A percentile compares a stretch with the other conserved stretches of the same genome.
phyloP scores from a whole-genome alignment of 805 yeast species.

The Suhomyces tanzawaensis region DNA sequence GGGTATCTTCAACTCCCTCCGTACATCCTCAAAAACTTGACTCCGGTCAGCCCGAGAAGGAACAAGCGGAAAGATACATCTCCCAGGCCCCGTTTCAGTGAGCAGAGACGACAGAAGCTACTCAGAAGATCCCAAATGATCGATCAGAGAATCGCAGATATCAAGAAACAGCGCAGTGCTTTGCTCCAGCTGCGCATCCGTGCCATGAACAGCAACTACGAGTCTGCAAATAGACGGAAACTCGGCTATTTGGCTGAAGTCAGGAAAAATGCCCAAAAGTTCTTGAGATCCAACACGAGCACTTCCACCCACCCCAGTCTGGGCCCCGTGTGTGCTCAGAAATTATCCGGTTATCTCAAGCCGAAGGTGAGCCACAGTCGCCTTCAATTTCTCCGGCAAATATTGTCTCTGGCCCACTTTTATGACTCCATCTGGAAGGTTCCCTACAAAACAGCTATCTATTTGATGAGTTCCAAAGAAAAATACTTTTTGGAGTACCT shows the following conservation, averaged over 20 bases:
- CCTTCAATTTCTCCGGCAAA: too few relatives aligned
- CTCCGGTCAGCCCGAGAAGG: constrained; percentile 5
- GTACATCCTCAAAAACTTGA: constrained; percentile 9
- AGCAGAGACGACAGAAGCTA: constrained; percentile 1
- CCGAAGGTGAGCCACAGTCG: too few relatives aligned
- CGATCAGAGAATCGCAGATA: not conserved
- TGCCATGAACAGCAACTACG: constrained; percentile 1
- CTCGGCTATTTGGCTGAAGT: constrained; percentile 4
- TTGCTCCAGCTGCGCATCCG: constrained; percentile 1
- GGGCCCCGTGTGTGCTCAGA: too few relatives aligned
- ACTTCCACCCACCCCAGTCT: too few relatives aligned
- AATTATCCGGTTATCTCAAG: too few relatives aligned
- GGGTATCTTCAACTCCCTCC: constrained; percentile 10
- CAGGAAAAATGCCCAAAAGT: constrained; percentile 2
- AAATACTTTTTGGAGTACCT: not conserved
- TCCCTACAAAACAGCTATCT: not conserved
- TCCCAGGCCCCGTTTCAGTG: not conserved
- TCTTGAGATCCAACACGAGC: too few relatives aligned
- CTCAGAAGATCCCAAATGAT: not conserved
- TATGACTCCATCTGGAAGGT: not conserved
- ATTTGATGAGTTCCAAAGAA: not conserved
- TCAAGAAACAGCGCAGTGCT: constrained; percentile 2
- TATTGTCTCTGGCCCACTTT: too few relatives aligned
- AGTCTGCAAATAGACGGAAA: constrained; percentile 4
- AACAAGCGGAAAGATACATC: not conserved